These are phyloP conservation scores for Agapanthus africanus DNA, from an alignment of 106 monocot genomes.

Conservation along the genomic window DNA sequence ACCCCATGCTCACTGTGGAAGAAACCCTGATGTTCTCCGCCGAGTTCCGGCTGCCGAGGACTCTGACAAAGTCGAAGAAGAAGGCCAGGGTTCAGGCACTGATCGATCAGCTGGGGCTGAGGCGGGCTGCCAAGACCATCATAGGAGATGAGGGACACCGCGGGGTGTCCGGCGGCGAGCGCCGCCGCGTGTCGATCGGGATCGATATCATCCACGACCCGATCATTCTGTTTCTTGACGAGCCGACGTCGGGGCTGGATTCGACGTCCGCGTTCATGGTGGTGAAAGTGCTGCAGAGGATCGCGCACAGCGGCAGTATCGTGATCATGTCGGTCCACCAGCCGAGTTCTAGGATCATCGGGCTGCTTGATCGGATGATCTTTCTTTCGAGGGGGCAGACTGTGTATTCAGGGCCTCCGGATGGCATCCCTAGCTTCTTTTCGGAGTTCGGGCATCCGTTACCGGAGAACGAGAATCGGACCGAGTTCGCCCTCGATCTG, in stretches of 20 bases:
- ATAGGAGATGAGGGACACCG: constrained; percentile 81
- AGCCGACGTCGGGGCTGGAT: constrained; percentile 94
- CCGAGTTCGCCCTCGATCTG: constrained; percentile 83
- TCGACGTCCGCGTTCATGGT: constrained; percentile 95
- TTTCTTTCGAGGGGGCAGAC: constrained; percentile 75
- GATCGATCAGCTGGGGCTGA: constrained; percentile 73
- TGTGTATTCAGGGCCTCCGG: constrained; percentile 54
- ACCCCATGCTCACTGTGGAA: constrained; percentile 36
- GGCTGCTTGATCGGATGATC: constrained; percentile 67
- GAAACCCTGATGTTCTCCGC: constrained; percentile 43
- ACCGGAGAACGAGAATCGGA: constrained; percentile 75
- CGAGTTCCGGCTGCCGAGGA: constrained; percentile 70
- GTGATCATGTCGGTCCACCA: constrained; percentile 90
- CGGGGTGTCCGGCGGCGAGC: constrained; percentile 82
- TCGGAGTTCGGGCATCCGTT: constrained; percentile 71
- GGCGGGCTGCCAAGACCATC: constrained; percentile 52
- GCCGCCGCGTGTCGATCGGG: constrained; percentile 78
- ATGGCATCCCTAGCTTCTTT: constrained; percentile 47
- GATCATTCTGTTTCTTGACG: constrained; percentile 84
- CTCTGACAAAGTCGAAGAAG: constrained; percentile 51
- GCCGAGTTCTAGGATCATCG: constrained; percentile 73
- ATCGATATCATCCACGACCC: constrained; percentile 94
- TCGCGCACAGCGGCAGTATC: constrained; percentile 86
- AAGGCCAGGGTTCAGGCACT: constrained; percentile 46
- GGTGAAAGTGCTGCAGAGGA: constrained; percentile 71